Percentiles rank a stretch among this genome's conserved stretches.
These are phyloP conservation scores for Fusarium newnesense DNA, from an alignment of 2,329 filamentous ascomycete species.

Conservation along the genomic window DNA sequence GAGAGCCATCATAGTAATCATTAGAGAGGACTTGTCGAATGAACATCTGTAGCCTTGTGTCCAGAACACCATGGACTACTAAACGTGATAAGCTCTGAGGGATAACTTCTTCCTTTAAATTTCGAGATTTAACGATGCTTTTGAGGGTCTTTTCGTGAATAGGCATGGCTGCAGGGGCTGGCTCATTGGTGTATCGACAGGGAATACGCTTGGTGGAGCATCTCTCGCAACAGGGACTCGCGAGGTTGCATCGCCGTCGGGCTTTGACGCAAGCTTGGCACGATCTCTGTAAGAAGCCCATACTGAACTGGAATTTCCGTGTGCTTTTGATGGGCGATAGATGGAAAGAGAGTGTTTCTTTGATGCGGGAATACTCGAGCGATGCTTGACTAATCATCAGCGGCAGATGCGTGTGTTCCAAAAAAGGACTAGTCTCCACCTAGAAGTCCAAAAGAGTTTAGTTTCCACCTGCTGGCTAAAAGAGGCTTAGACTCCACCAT, in stretches of 20 bases:
- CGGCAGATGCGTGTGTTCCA: not conserved
- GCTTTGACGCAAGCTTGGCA: constrained; percentile 6
- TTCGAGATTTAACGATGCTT: fast-evolving
- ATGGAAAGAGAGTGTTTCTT: not conserved
- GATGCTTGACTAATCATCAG: not conserved
- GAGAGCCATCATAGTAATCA: not conserved
- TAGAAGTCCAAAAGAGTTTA: fast-evolving
- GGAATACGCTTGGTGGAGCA: constrained; percentile 6
- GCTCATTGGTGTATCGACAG: constrained; percentile 9
- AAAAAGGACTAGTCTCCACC: not conserved
- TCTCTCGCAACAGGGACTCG: constrained; percentile 1
- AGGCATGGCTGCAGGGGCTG: not conserved
- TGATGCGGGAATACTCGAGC: not conserved
- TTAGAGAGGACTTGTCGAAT: constrained; percentile 1
- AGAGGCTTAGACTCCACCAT: constrained; percentile 15
- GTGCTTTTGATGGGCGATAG: not conserved
- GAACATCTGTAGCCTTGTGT: not conserved
- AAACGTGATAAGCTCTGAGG: fast-evolving
- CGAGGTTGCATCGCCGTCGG: constrained; percentile 6
- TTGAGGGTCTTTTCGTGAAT: not conserved
- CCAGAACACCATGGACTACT: not conserved
- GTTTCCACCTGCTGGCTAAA: not conserved
- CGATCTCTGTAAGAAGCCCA: not conserved
- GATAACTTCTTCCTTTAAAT: fast-evolving
- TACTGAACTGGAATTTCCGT: not conserved